Conservation (phyloP, 2,329 filamentous ascomycete species). For the Neocatenulostroma microsporum region DNA sequence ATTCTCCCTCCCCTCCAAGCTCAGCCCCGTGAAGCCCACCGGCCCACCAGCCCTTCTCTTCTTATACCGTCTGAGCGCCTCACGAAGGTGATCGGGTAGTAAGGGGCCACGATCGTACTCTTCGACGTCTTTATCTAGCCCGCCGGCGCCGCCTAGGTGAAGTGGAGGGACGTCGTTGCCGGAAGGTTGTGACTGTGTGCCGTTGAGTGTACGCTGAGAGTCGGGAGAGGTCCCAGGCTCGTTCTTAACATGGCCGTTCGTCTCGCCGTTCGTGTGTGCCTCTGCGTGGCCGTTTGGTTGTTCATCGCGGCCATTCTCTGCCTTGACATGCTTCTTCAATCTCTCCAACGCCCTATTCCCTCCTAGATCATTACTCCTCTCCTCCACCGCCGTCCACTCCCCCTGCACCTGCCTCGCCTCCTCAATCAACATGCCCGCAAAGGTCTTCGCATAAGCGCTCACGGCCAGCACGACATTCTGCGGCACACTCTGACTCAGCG, state of each 20-base stretch:
- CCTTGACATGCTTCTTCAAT: constrained; percentile 12
- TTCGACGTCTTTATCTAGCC: constrained; percentile 18
- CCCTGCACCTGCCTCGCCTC: constrained; percentile 61
- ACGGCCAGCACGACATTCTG: constrained; percentile 67
- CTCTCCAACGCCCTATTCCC: constrained; percentile 35
- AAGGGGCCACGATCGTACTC: constrained; percentile 49
- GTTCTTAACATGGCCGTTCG: neutral
- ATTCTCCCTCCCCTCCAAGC: constrained; percentile 41
- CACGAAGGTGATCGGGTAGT: constrained; percentile 65
- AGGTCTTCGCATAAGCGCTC: constrained; percentile 67
- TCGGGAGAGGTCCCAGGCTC: constrained; percentile 3
- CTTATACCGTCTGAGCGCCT: constrained; percentile 64
- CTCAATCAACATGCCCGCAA: constrained; percentile 69
- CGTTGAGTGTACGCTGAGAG: neutral
- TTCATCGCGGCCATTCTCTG: too few species aligned
- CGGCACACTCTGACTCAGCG: constrained; percentile 70
- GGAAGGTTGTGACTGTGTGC: neutral
- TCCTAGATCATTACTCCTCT: constrained; percentile 45
- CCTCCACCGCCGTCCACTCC: constrained; percentile 57
- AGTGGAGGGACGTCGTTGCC: neutral
- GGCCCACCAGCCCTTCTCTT: constrained; percentile 55
- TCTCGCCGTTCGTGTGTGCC: constrained; percentile 12
- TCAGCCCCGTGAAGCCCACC: constrained; percentile 44
- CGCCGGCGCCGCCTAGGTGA: constrained; percentile 19
- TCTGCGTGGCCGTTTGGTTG: too few species aligned